phyloP scores from a whole-genome alignment of 1,284 basidiomycete species.

The Volvariella volvacea region DNA sequence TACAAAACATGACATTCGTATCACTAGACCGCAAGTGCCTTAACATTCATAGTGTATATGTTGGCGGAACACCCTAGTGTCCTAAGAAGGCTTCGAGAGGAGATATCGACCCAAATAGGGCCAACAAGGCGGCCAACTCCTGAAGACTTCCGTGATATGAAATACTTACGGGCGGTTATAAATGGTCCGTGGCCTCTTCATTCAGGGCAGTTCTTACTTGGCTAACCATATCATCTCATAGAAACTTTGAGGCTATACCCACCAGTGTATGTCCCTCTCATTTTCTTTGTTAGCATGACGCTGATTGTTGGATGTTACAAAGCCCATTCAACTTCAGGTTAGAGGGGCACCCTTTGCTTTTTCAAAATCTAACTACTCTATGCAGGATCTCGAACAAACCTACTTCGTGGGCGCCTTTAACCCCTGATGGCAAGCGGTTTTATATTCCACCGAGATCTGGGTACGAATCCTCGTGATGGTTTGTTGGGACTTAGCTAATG shows the following conservation, averaged over 20 bases:
- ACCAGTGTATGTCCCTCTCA: conserved; percentile 21
- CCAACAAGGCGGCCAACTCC: conserved; percentile 26
- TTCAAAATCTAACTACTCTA: no score
- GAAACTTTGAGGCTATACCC: conserved; percentile 28
- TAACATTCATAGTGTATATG: conserved; percentile 39
- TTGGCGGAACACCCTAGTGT: conserved; percentile 37
- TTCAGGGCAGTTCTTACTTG: no score
- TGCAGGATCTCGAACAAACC: conserved; percentile 20
- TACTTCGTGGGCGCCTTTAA: conserved; percentile 18
- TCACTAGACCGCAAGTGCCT: conserved; percentile 28
- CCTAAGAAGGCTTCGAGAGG: conserved; percentile 28
- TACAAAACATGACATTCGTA: no score
- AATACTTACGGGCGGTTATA: conserved; percentile 37
- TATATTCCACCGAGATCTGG: conserved; percentile 20
- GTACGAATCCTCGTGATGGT: conserved; percentile 13
- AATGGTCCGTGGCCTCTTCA: conserved; percentile 25
- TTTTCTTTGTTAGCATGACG: no score
- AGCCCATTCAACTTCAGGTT: conserved; percentile 27
- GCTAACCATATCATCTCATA: no score
- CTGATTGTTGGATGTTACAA: not conserved
- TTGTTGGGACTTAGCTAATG: no score
- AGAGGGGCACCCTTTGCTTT: no score
- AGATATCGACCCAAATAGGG: conserved; percentile 35
- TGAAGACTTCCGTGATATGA: conserved; percentile 37
- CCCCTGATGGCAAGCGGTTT: conserved; percentile 15